phyloP scores from a whole-genome alignment of 129 eudicot genomes.

The Tagetes patula region DNA sequence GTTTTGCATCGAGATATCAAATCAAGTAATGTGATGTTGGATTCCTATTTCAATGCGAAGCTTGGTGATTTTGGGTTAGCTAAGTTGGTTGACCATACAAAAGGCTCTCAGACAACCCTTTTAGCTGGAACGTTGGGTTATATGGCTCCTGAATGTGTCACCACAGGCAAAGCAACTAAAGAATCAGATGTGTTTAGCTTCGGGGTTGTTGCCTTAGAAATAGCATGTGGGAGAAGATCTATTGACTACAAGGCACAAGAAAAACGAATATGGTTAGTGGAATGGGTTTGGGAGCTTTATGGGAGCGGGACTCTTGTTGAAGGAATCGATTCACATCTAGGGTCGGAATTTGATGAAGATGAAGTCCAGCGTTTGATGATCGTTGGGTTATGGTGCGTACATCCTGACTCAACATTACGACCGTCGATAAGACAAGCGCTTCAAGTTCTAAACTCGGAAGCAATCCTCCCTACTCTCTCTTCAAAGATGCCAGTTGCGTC shows the following conservation, averaged over 20 bases:
- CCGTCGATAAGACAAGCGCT: slow-evolving; percentile 46
- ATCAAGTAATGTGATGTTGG: slow-evolving; percentile 48
- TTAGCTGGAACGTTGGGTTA: slow-evolving; percentile 43
- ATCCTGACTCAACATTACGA: slow-evolving; percentile 35
- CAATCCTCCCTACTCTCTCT: slow-evolving; percentile 33
- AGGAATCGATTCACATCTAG: slow-evolving; percentile 37
- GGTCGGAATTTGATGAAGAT: slow-evolving; percentile 12
- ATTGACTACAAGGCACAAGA: slow-evolving; percentile 15
- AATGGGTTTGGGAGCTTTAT: slow-evolving; percentile 47
- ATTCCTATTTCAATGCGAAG: slow-evolving; percentile 32
- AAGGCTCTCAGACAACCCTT: slow-evolving; percentile 34
- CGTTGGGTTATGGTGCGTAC: slow-evolving; percentile 57
- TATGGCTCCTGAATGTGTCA: slow-evolving; percentile 44
- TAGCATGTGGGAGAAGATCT: slow-evolving; percentile 39
- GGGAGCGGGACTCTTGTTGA: slow-evolving; percentile 33
- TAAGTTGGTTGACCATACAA: slow-evolving; percentile 39
- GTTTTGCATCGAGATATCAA: slow-evolving; percentile 43
- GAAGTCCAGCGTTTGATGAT: slow-evolving; percentile 37
- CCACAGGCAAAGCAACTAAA: slow-evolving; percentile 39
- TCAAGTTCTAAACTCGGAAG: slow-evolving; percentile 40
- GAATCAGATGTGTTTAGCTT: slow-evolving; percentile 48
- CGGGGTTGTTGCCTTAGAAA: slow-evolving; percentile 38
- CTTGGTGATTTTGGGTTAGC: slow-evolving; percentile 48
- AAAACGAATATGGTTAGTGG: slow-evolving; percentile 19
- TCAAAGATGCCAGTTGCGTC: slow-evolving; percentile 29